A percentile compares a stretch with the other conserved stretches of the same genome.
These are phyloP conservation scores for Ceratocystis albifundus DNA, from an alignment of 2,329 filamentous ascomycete species.

Conservation along the genomic window DNA sequence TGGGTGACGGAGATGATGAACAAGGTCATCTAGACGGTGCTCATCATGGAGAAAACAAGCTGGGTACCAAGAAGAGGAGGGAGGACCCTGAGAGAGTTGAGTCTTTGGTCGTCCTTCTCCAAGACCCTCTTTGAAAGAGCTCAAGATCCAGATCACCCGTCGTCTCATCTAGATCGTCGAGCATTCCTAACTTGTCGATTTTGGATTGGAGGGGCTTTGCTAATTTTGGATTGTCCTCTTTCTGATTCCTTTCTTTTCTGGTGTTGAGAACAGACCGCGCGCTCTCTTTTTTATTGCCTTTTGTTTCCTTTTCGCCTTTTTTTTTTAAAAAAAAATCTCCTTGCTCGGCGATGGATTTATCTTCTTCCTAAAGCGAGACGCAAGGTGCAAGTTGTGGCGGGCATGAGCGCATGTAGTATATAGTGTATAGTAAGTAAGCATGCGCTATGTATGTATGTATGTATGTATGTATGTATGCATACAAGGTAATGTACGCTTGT, in stretches of 20 bases:
- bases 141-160: slow-evolving; percentile 3
- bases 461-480: too few relatives aligned
- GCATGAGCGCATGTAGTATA: neutral
- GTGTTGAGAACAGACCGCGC: neutral
- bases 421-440: too few relatives aligned
- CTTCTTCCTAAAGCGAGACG: slow-evolving; percentile 8
- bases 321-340: neutral
- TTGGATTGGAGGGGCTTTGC: slow-evolving; percentile 7
- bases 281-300: neutral
- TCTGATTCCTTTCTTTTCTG: neutral
- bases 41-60: neutral
- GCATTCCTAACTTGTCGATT: neutral
- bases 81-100: neutral
- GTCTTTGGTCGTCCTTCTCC: too few relatives aligned
- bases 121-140: neutral
- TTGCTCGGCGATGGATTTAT: neutral
- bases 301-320: neutral
- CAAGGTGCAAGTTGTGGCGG: slow-evolving; percentile 2
- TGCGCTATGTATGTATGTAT: too few relatives aligned
- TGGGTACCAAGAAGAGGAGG: neutral
- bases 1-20: neutral
- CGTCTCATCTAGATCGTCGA: slow-evolving; percentile 10
- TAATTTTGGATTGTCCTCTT: neutral
- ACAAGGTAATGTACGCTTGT: neutral
- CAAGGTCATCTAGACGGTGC: neutral